Percentiles rank a stretch among this genome's conserved stretches.
Evolutionary conservation across 2,329 filamentous ascomycete species (phyloP).

Genomic region (Aureobasidium sp.): DNA sequence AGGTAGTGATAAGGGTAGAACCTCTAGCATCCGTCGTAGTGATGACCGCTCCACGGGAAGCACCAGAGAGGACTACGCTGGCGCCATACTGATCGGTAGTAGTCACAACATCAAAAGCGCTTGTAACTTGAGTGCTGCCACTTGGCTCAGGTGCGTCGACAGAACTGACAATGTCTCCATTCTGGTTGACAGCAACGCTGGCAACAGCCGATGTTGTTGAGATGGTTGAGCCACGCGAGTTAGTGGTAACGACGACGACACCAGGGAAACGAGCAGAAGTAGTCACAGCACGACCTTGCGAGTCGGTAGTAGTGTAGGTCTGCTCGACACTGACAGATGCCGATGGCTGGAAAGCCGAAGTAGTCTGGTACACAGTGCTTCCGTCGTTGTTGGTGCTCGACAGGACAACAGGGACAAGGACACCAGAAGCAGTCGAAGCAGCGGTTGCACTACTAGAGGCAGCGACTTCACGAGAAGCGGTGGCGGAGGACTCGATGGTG

Average conservation of each 20-base stretch:
- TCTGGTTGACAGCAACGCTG: conserved; percentile 32
- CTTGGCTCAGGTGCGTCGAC: conserved; percentile 30
- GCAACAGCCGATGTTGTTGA: conserved; percentile 32
- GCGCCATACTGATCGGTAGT: conserved; percentile 35
- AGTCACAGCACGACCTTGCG: conserved; percentile 24
- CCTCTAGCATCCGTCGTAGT: conserved; percentile 37
- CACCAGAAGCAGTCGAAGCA: conserved; percentile 22
- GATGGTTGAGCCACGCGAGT: conserved; percentile 31
- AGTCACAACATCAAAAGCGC: conserved; percentile 20
- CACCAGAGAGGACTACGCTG: conserved; percentile 29
- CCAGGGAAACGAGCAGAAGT: conserved; percentile 32
- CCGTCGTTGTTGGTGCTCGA: conserved; percentile 34
- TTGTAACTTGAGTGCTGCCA: conserved; percentile 5
- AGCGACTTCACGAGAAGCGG: conserved; percentile 12
- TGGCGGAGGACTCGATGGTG: conserved; percentile 19
- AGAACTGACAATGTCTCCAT: conserved; percentile 33
- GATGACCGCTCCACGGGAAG: conserved; percentile 32
- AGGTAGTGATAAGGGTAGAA: conserved; percentile 39
- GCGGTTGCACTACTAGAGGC: conserved; percentile 18
- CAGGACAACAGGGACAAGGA: conserved; percentile 34
- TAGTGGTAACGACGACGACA: conserved; percentile 31
- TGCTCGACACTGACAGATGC: conserved; percentile 27
- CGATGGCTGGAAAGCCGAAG: conserved; percentile 31
- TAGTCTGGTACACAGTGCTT: conserved; percentile 30
- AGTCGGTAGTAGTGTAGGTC: conserved; percentile 27